These are phyloP conservation scores for Lathyrus sativus DNA, from an alignment of 306 rosid genomes.

Conservation along the genomic window DNA sequence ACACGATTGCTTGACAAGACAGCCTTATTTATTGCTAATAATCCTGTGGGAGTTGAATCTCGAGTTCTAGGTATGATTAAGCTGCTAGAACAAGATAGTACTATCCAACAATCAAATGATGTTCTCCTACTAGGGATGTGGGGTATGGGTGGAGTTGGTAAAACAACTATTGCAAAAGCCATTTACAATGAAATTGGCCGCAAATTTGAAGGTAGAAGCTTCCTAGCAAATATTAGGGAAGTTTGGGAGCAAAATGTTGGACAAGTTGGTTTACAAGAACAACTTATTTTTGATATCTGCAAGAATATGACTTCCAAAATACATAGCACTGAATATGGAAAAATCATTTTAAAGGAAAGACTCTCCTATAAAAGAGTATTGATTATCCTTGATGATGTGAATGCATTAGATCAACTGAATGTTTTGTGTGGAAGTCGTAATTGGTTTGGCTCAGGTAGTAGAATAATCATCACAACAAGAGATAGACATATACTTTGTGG, in stretches of 20 bases:
- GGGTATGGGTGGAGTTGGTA: slow-evolving; percentile 31
- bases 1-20: neutral
- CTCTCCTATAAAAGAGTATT: neutral
- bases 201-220: slow-evolving; percentile 8
- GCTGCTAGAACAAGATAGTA: neutral
- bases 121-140: slow-evolving; percentile 4
- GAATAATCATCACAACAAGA: neutral
- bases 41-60: slow-evolving; percentile 19
- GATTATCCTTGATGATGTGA: neutral
- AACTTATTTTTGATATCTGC: neutral
- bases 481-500: neutral
- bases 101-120: neutral
- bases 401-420: neutral
- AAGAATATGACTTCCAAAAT: neutral
- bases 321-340: neutral
- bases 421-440: neutral
- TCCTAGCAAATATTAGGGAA: neutral
- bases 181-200: slow-evolving; percentile 10
- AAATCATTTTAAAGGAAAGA: neutral
- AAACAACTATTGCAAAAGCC: slow-evolving; percentile 18
- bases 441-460: neutral
- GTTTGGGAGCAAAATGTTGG: neutral
- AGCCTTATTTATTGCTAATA: neutral
- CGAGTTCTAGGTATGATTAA: neutral
- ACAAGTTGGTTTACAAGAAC: slow-evolving; percentile 19